Percentiles rank a stretch among this genome's conserved stretches.
These are phyloP conservation scores for Phytopythium mirpurense DNA, from an alignment of 352 stramenopile genomes.

Conservation along the genomic window DNA sequence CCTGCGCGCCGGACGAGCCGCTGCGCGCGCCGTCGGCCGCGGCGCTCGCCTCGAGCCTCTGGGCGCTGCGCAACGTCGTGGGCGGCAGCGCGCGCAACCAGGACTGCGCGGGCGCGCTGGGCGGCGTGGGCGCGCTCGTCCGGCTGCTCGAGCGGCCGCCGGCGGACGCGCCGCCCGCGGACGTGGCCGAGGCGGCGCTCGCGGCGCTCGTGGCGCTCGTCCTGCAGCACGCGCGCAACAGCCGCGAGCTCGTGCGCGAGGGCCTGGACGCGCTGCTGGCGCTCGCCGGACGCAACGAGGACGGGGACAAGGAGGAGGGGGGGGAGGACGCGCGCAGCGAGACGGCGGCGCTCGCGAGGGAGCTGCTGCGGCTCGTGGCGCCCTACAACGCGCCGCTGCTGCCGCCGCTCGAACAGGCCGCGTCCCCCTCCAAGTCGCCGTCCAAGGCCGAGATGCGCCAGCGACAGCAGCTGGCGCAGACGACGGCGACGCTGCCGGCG, in stretches of 20 bases:
- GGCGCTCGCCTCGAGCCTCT: conserved; percentile 57
- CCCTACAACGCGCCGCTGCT: conserved; percentile 31
- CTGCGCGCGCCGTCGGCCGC: background rate
- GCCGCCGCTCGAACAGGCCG: background rate
- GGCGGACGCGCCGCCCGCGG: background rate
- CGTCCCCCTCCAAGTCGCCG: conserved; percentile 3
- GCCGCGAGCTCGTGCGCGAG: conserved; percentile 56
- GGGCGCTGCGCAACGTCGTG: conserved; percentile 58
- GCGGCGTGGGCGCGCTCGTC: conserved; percentile 44
- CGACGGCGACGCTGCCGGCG: background rate
- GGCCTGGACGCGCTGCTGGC: conserved; percentile 56
- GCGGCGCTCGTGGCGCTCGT: conserved; percentile 48
- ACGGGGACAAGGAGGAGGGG: conserved; percentile 22
- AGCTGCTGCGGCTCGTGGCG: conserved; percentile 58
- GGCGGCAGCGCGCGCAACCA: conserved; percentile 57
- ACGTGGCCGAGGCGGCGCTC: conserved; percentile 61
- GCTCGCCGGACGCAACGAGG: conserved; percentile 29
- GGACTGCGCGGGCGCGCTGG: conserved; percentile 46
- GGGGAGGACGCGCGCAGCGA: conserved; percentile 24
- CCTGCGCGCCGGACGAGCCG: background rate
- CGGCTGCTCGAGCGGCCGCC: conserved; percentile 28
- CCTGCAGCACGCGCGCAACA: conserved; percentile 50
- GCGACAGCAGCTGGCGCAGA: background rate
- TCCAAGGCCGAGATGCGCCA: conserved; percentile 14
- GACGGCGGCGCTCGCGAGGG: conserved; percentile 41